Base-by-base conservation (phyloP, 2,329 filamentous ascomycete genomes). In the Bipolaris sorokiniana region DNA sequence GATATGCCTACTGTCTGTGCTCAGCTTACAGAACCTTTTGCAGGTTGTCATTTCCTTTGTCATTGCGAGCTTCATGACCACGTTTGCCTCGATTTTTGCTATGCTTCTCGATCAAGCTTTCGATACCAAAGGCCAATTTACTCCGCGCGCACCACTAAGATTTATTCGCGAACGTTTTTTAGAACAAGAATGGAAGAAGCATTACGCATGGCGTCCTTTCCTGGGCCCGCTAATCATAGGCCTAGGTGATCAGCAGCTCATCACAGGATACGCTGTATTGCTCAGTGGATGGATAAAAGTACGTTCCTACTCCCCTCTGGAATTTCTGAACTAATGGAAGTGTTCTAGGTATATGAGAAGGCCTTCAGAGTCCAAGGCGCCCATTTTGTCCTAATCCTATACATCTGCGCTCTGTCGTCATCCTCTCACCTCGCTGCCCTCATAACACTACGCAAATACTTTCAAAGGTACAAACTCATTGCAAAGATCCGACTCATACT, bases 211-310 rank as follows among this genome's bases (percentile, higher is more conserved):
- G 67, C 63, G 72, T 1, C 68, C 65, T 1, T 71, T 74, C 16
- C 58, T 74, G 2, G 71, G 69, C 52, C 70, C 71, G 1, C 61
- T 73, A 13, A 69, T 73, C 23, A 72, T 75, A 42, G 68, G 68
- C 0, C 52, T 73, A 5, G 72, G 68, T 1, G 69, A 74, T 49
- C 71, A 74, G 52, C 71, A 74, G 45, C 60, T 74, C 22, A 62
- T 73, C 5, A 74, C 72, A 0, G 70, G 72, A 1, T 73, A 70
- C 40, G 71, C 68, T 5, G 66, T 74, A 3, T 50, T 75, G 16
- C 52, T 75, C 11, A 73, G 66, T 41, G 72, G 65, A 3, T 75
- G 67, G 65, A 69, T 73, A 26, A 72, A 73, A 56, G 69, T 70
- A 46, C 0, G 31, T 3, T 23, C 7, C n/a, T 5, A 7, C 5